Conservation (phyloP, 257 asterid genomes). For the Nicotiana knightiana region DNA sequence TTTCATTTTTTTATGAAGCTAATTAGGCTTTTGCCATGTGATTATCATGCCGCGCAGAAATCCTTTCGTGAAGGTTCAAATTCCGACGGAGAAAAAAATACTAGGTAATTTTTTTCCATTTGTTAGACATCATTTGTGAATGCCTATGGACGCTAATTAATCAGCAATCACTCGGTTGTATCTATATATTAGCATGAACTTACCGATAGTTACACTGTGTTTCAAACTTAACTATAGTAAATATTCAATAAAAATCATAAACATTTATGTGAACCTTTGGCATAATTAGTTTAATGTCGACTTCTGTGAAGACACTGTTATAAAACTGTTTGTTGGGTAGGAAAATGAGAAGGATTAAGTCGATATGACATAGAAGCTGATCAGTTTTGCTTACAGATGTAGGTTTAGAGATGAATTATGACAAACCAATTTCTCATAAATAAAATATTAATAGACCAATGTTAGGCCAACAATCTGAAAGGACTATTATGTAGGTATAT, state of each 20-base stretch:
- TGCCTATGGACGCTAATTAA: too few species aligned
- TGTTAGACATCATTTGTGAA: too few species aligned
- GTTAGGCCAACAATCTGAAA: slow-evolving; percentile 69
- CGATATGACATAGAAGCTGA: slow-evolving; percentile 1
- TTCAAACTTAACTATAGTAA: too few species aligned
- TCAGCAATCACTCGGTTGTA: too few species aligned
- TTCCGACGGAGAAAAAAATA: too few species aligned
- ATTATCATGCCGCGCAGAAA: background rate
- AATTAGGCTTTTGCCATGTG: background rate
- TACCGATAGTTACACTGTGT: too few species aligned
- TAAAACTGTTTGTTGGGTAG: background rate
- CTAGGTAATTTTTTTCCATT: too few species aligned
- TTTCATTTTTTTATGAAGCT: background rate
- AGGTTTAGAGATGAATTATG: background rate
- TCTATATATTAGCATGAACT: too few species aligned
- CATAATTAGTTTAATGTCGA: too few species aligned
- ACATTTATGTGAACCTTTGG: too few species aligned
- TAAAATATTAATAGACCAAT: slow-evolving; percentile 13
- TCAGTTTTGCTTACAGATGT: background rate
- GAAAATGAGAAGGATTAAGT: background rate
- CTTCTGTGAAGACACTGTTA: too few species aligned
- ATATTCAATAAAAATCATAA: background rate
- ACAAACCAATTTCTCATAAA: background rate
- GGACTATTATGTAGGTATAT: slow-evolving; percentile 34
- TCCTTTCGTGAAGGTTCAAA: too few species aligned